These are phyloP conservation scores for Prunus mira DNA, from an alignment of 306 rosid species.

Conservation along the genomic window DNA sequence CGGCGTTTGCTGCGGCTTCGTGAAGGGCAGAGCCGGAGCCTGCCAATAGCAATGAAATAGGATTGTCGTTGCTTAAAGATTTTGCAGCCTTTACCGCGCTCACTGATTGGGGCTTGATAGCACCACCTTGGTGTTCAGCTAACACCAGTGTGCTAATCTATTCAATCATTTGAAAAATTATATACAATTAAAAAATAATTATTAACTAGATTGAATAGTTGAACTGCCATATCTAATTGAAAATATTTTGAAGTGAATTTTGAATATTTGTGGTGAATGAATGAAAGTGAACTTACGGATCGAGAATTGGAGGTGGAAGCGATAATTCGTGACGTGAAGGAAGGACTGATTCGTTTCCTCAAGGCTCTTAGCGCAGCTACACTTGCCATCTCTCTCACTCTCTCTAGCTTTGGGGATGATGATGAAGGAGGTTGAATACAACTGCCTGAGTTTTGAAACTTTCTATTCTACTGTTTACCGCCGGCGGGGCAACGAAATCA, in stretches of 20 bases:
- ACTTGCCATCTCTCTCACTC: slow-evolving; percentile 45
- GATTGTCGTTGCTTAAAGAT: slow-evolving; percentile 46
- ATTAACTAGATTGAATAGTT: not conserved
- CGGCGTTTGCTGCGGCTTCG: slow-evolving; percentile 73
- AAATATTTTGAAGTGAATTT: too few relatives aligned
- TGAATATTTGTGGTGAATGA: not conserved
- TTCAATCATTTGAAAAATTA: not conserved
- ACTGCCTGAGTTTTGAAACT: too few relatives aligned
- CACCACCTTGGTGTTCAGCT: slow-evolving; percentile 78
- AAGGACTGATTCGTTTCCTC: slow-evolving; percentile 37
- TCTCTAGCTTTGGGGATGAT: not conserved
- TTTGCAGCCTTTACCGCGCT: slow-evolving; percentile 75
- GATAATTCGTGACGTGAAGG: slow-evolving; percentile 23
- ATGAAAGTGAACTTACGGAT: slow-evolving; percentile 39
- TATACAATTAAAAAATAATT: too few relatives aligned
- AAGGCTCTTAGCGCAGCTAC: slow-evolving; percentile 44
- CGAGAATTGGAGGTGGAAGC: slow-evolving; percentile 34
- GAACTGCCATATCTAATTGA: not conserved
- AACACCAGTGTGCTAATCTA: slow-evolving; percentile 80
- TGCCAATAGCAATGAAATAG: slow-evolving; percentile 73
- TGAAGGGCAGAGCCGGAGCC: slow-evolving; percentile 79
- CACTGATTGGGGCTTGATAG: slow-evolving; percentile 57
- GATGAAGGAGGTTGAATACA: too few relatives aligned
- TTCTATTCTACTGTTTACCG: too few relatives aligned
- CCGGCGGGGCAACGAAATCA: too few relatives aligned